phyloP scores from a whole-genome alignment of 331 rosid species.

The Rosa hybrid region DNA sequence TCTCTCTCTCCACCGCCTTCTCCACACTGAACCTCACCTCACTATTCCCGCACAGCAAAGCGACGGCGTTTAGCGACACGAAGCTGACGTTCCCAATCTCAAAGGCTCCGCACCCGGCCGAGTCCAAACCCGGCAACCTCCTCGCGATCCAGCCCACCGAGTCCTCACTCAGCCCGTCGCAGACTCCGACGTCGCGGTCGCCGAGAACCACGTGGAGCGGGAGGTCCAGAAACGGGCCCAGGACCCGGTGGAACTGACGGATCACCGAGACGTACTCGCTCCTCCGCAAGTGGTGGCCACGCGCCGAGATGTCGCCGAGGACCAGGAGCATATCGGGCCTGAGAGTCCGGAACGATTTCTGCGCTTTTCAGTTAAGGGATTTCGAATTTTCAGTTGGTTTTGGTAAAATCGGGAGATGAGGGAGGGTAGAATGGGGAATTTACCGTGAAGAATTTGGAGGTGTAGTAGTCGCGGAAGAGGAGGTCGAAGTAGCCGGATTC shows the following conservation, averaged over 20 bases:
- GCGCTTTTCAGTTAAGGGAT: not conserved
- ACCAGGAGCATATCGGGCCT: slow-evolving; percentile 69
- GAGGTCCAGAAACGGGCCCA: slow-evolving; percentile 58
- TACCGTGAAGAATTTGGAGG: slow-evolving; percentile 65
- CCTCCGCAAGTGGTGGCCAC: slow-evolving; percentile 48
- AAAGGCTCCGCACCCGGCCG: slow-evolving; percentile 60
- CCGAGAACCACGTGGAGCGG: slow-evolving; percentile 68
- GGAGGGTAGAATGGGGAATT: slow-evolving; percentile 2
- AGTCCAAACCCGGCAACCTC: slow-evolving; percentile 57
- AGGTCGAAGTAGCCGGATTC: slow-evolving; percentile 37
- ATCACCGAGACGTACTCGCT: slow-evolving; percentile 50
- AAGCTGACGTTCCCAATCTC: slow-evolving; percentile 62
- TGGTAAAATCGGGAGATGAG: not conserved
- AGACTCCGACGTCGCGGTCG: slow-evolving; percentile 68
- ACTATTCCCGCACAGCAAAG: slow-evolving; percentile 56
- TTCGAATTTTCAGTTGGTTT: too few relatives aligned
- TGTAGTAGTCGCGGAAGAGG: slow-evolving; percentile 49
- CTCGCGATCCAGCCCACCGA: slow-evolving; percentile 46
- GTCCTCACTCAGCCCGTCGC: slow-evolving; percentile 38
- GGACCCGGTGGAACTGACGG: slow-evolving; percentile 43
- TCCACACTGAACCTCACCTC: slow-evolving; percentile 62
- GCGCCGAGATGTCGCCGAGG: slow-evolving; percentile 72
- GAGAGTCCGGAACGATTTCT: slow-evolving; percentile 60
- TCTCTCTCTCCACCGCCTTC: slow-evolving; percentile 60
- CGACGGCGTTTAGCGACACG: slow-evolving; percentile 62